These are phyloP conservation scores for Waltergamsia citrina DNA, from an alignment of 2,329 filamentous ascomycete species.

Conservation along the genomic window DNA sequence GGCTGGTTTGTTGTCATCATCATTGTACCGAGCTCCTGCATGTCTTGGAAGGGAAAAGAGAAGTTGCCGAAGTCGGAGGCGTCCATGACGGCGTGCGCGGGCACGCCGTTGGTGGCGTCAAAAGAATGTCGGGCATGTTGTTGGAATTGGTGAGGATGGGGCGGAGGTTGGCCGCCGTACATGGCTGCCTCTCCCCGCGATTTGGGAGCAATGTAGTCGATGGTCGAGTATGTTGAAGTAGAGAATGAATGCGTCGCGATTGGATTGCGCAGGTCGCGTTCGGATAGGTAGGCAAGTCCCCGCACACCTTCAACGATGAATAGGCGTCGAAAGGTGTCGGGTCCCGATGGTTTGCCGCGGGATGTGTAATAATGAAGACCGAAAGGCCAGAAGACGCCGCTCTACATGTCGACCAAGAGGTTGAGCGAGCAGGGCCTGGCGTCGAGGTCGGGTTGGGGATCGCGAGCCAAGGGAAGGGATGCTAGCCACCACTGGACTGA, in stretches of 20 bases:
- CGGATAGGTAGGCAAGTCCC: too few species aligned
- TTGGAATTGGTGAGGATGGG: conserved; percentile 3
- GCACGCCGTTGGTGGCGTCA: not conserved
- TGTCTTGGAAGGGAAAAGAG: conserved; percentile 35
- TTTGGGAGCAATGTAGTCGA: not conserved
- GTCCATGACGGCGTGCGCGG: conserved; percentile 26
- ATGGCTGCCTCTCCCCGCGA: conserved; percentile 4
- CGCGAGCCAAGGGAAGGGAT: too few species aligned
- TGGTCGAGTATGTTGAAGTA: too few species aligned
- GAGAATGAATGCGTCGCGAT: not conserved
- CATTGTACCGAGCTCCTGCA: conserved; percentile 17
- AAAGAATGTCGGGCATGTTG: conserved; percentile 3
- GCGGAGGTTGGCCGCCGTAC: conserved; percentile 5
- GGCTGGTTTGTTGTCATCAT: conserved; percentile 4
- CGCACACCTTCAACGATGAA: too few species aligned
- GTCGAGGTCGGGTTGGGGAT: too few species aligned
- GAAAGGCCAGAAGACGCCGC: too few species aligned
- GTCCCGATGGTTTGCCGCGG: too few species aligned
- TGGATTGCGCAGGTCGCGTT: not conserved
- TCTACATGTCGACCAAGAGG: too few species aligned
- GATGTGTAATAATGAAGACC: too few species aligned
- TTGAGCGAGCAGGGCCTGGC: too few species aligned
- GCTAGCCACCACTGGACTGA: too few species aligned
- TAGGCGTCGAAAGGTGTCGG: too few species aligned
- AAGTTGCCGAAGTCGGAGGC: conserved; percentile 42